A percentile compares a stretch with the other conserved stretches of the same genome.
These are phyloP conservation scores for Phialophora macrospora DNA, from an alignment of 2,329 filamentous ascomycete species.

Conservation along the genomic window DNA sequence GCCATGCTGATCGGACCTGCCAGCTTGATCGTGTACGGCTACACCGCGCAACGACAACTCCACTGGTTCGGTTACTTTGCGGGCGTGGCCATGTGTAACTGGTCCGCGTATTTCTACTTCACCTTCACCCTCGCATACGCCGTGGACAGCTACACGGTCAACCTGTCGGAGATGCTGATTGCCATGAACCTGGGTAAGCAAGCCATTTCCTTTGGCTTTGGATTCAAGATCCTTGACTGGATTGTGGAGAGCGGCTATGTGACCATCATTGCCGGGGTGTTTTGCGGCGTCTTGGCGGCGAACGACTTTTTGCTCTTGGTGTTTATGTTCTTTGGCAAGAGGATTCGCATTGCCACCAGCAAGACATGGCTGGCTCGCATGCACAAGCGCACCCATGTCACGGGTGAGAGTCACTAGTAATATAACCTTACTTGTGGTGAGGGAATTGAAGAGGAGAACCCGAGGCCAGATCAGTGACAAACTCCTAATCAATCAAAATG, in stretches of 20 bases:
- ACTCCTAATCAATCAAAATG: not conserved
- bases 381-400: slow-evolving; percentile 47
- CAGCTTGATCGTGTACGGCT: slow-evolving; percentile 44
- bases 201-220: slow-evolving; percentile 61
- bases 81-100: slow-evolving; percentile 57
- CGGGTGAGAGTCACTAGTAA: slow-evolving; percentile 42
- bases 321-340: slow-evolving; percentile 59
- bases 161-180: slow-evolving; percentile 67
- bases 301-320: slow-evolving; percentile 57
- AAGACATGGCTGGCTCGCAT: slow-evolving; percentile 56
- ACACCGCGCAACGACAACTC: slow-evolving; percentile 42
- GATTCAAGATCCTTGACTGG: slow-evolving; percentile 58
- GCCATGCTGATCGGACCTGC: slow-evolving; percentile 43
- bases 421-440: not conserved
- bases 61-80: slow-evolving; percentile 54
- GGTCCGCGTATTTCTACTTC: slow-evolving; percentile 60
- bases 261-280: slow-evolving; percentile 58
- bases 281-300: slow-evolving; percentile 54
- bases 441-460: not conserved
- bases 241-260: slow-evolving; percentile 56
- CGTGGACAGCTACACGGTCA: slow-evolving; percentile 63
- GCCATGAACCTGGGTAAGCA: slow-evolving; percentile 64
- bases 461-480: not conserved
- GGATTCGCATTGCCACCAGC: slow-evolving; percentile 53
- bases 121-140: slow-evolving; percentile 66